Evolutionary conservation across 2,329 filamentous ascomycete genomes (phyloP), one percentile per base, ranked within the genome.

Genomic region (Hypoxylon sp.): DNA sequence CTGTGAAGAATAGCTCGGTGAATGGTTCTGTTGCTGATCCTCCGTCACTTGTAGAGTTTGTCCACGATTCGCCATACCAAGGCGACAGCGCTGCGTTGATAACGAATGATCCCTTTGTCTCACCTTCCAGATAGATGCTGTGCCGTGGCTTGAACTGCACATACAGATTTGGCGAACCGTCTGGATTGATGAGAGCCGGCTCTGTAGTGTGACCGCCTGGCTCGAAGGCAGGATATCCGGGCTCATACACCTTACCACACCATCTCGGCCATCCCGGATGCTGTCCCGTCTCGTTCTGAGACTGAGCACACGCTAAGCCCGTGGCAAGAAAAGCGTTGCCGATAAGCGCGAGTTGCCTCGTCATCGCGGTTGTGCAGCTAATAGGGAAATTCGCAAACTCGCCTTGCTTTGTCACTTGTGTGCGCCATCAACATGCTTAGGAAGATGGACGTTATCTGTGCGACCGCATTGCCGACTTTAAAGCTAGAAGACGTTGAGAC

Each of bases 161-260:
- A 58, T 83, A 70, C 1, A 84, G 70, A 27, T 80, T 78, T 2
- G 78, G 63, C 48, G 60, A 51, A 2, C 67, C 63, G 32, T 67
- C 75, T 67, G 34, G 70, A 63, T 29, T 76, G 65, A 59, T 75
- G 23, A 25, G 70, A 65, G 73, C 60, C 0, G 82, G 81, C 63
- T 78, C 76, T 9, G 76, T 68, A 0, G 78, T 80, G 69, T 82
- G 77, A 3, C 82, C 82, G 59, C 82, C 82, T 0, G 82, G 82
- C 30, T 83, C 77, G 61, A 82, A 84, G 51, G 77, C 78, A 0
- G 80, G 78, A 59, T 73, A 83, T 74, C 80, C 79, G 5, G 78
- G 65, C 67, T 83, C 67, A 67, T 84, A 83, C 3, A 79, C 81
- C 57, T 83, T 84, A 16, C 82, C 82, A 62, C 82, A 84, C 82